phyloP scores from a whole-genome alignment of 495 filamentous ascomycete species.

The Elaphomyces granulatus region DNA sequence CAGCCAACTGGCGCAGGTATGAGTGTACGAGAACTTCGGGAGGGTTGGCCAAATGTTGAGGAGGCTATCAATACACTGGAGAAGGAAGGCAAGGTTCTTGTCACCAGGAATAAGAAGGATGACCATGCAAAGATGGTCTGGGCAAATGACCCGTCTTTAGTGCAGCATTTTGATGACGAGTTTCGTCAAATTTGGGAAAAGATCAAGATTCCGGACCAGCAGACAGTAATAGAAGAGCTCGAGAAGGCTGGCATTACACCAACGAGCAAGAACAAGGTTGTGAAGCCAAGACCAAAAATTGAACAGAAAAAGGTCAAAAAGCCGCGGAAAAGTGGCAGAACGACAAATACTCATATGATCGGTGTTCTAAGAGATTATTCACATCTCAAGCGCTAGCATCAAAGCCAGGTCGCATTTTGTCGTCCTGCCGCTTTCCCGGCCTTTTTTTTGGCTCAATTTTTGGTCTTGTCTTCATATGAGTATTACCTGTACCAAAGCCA shows the following conservation, averaged over 20 bases:
- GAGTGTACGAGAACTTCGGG: slow-evolving; percentile 73
- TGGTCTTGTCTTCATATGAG: no score
- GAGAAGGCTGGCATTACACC: slow-evolving; percentile 60
- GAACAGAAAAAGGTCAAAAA: slow-evolving; percentile 49
- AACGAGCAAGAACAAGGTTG: slow-evolving; percentile 56
- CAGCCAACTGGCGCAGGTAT: slow-evolving; percentile 72
- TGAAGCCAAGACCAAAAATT: slow-evolving; percentile 40
- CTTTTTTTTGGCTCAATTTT: neutral
- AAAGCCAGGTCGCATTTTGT: no score
- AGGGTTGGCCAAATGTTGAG: slow-evolving; percentile 81
- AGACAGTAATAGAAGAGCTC: slow-evolving; percentile 61
- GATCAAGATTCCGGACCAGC: slow-evolving; percentile 58
- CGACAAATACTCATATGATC: slow-evolving; percentile 87
- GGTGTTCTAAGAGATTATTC: slow-evolving; percentile 77
- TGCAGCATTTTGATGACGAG: slow-evolving; percentile 62
- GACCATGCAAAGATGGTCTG: slow-evolving; percentile 73
- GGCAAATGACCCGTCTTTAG: slow-evolving; percentile 68
- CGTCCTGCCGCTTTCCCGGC: no score
- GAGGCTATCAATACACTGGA: slow-evolving; percentile 66
- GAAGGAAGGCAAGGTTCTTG: slow-evolving; percentile 59
- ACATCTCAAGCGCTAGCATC: slow-evolving; percentile 35
- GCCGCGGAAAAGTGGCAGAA: slow-evolving; percentile 59
- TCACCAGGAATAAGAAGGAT: slow-evolving; percentile 87
- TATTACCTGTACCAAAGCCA: no score
- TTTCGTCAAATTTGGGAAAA: slow-evolving; percentile 73